Percentiles rank a stretch among this genome's conserved stretches.
Evolutionary conservation across 495 filamentous ascomycete genomes (phyloP).

Genomic region (Penicillium desertorum): DNA sequence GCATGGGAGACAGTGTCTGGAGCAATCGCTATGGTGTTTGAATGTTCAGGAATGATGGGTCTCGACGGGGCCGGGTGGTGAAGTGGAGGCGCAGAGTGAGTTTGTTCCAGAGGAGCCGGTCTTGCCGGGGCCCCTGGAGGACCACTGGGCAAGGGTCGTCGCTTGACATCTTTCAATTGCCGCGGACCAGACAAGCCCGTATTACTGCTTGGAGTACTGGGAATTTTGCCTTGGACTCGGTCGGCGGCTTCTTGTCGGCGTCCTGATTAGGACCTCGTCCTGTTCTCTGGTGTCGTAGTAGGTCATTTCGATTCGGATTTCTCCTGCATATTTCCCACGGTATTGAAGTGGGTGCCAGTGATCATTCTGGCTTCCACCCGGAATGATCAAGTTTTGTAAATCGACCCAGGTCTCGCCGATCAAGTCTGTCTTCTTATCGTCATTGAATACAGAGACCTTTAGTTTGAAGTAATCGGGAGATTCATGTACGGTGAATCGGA

Average conservation of each 20-base stretch:
- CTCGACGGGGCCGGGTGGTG: conserved; percentile 28
- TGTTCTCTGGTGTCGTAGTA: conserved; percentile 90
- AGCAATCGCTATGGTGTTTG: conserved; percentile 23
- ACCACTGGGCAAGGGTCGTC: conserved; percentile 76
- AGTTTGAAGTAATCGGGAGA: conserved; percentile 92
- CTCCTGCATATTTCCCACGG: conserved; percentile 91
- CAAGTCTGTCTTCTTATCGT: conserved; percentile 93
- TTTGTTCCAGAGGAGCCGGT: conserved; percentile 30
- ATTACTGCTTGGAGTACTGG: conserved; percentile 15
- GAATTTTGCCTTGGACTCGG: conserved; percentile 31
- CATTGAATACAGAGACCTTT: conserved; percentile 95
- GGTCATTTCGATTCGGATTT: conserved; percentile 91
- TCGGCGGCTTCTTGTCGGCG: conserved; percentile 51
- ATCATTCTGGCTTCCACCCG: conserved; percentile 88
- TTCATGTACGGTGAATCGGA: conserved; percentile 94
- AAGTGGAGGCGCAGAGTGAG: conserved; percentile 26
- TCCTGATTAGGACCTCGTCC: conserved; percentile 59
- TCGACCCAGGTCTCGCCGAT: conserved; percentile 92
- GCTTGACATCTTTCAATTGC: conserved; percentile 62
- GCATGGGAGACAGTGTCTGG: conserved; percentile 24
- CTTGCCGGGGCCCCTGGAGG: conserved; percentile 50
- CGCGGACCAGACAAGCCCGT: conserved; percentile 57
- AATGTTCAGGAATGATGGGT: conserved; percentile 26
- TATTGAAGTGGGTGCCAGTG: conserved; percentile 84
- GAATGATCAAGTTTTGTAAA: conserved; percentile 74